Conservation (phyloP, 2,329 filamentous ascomycete species). For the Lecanicillium sp. region DNA sequence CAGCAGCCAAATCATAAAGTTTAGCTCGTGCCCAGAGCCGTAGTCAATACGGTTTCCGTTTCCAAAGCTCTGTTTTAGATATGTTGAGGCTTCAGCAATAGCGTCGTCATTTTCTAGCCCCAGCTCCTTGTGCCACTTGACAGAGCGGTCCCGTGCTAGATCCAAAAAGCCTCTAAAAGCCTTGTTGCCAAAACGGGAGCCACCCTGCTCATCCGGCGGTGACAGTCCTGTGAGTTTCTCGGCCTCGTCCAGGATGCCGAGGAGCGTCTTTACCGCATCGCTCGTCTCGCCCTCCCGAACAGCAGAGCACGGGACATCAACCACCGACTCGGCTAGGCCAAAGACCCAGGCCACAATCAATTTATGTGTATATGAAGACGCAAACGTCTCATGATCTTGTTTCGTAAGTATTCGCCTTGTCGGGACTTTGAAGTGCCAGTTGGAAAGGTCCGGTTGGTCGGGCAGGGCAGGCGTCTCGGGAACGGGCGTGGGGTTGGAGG, state of each 20-base stretch:
- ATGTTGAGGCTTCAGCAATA: slow-evolving; percentile 65
- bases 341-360: slow-evolving; percentile 83
- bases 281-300: slow-evolving; percentile 49
- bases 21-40: slow-evolving; percentile 92
- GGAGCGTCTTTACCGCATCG: slow-evolving; percentile 51
- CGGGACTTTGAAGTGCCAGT: slow-evolving; percentile 56
- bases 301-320: slow-evolving; percentile 59
- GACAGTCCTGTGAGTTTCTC: slow-evolving; percentile 57
- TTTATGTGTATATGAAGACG: slow-evolving; percentile 64
- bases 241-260: slow-evolving; percentile 62
- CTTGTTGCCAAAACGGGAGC: slow-evolving; percentile 91
- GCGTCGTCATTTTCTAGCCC: slow-evolving; percentile 44
- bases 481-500: slow-evolving; percentile 51
- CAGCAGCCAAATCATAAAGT: slow-evolving; percentile 95
- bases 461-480: slow-evolving; percentile 71
- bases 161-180: slow-evolving; percentile 79
- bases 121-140: slow-evolving; percentile 56
- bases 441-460: slow-evolving; percentile 52
- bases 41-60: slow-evolving; percentile 88
- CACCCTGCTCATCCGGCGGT: slow-evolving; percentile 77
- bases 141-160: slow-evolving; percentile 47
- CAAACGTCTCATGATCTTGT: slow-evolving; percentile 73
- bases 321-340: slow-evolving; percentile 72
- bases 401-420: slow-evolving; percentile 72
- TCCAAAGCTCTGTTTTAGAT: slow-evolving; percentile 77